Evolutionary conservation across 352 stramenopile genomes (phyloP).

Genomic region (Phytophthora ohioensis): DNA sequence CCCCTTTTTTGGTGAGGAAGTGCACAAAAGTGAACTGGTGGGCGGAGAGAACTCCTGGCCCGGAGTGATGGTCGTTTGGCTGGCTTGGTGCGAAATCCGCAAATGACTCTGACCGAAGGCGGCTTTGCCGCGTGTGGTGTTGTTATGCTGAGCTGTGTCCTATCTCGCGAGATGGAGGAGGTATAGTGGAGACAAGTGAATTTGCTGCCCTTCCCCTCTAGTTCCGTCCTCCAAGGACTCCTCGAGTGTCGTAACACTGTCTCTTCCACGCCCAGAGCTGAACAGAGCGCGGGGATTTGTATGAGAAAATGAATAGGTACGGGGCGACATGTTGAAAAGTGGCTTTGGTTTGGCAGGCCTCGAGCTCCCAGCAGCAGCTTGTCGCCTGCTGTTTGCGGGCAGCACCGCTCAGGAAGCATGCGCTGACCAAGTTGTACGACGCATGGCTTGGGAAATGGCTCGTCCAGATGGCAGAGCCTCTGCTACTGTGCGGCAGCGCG

Average conservation of each 20-base stretch:
- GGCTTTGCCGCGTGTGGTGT: constrained; percentile 16
- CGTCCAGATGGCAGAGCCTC: constrained; percentile 23
- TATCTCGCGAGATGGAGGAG: constrained; percentile 3
- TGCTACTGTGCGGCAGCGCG: constrained; percentile 8
- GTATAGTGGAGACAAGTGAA: constrained; percentile 36
- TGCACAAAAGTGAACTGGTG: constrained; percentile 1
- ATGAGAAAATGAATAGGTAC: constrained; percentile 38
- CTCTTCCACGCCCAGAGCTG: constrained; percentile 38
- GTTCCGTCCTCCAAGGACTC: constrained; percentile 29
- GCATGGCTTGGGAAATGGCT: constrained; percentile 4
- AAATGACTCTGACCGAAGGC: constrained; percentile 35
- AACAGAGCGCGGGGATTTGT: constrained; percentile 37
- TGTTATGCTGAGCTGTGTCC: constrained; percentile 10
- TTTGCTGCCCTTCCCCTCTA: constrained; percentile 21
- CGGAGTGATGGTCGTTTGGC: constrained; percentile 29
- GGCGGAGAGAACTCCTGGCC: background rate
- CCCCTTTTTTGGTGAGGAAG: constrained; percentile 10
- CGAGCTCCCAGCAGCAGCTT: background rate
- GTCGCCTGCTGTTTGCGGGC: constrained; percentile 23
- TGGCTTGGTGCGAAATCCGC: constrained; percentile 41
- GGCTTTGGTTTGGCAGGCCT: background rate
- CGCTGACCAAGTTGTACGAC: constrained; percentile 5
- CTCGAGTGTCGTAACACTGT: constrained; percentile 38
- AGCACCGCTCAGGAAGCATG: background rate
- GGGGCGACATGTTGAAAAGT: constrained; percentile 34